These are phyloP conservation scores for Debaryomycetaceae sp. DNA, from an alignment of 1,139 yeast species.

Conservation along the genomic window DNA sequence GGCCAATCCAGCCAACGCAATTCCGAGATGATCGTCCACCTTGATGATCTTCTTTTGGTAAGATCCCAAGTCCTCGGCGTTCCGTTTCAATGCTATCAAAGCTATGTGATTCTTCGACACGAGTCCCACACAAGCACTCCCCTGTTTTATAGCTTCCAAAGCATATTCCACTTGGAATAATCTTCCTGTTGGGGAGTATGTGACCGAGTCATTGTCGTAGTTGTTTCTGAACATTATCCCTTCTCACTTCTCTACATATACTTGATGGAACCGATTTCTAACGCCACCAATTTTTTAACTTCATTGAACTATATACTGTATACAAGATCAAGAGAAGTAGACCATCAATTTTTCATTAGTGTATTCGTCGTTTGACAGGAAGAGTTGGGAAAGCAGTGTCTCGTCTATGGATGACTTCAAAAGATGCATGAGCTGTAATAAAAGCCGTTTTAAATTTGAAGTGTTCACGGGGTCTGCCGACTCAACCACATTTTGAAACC, in stretches of 20 bases:
- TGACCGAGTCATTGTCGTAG: slow-evolving; percentile 96
- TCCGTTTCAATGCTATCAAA: slow-evolving; percentile 88
- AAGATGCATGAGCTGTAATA: slow-evolving; percentile 18
- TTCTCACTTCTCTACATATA: not conserved
- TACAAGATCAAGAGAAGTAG: not conserved
- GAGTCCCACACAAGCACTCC: slow-evolving; percentile 94
- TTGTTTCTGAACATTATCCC: slow-evolving; percentile 80
- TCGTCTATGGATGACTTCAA: slow-evolving; percentile 19
- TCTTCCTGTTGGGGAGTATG: slow-evolving; percentile 96
- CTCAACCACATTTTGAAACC: slow-evolving; percentile 48
- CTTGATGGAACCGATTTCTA: not conserved
- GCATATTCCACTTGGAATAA: slow-evolving; percentile 96
- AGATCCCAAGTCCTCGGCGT: slow-evolving; percentile 95
- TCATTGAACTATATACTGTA: not conserved
- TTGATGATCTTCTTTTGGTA: slow-evolving; percentile 91
- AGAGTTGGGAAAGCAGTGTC: slow-evolving; percentile 24
- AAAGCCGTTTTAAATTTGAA: slow-evolving; percentile 35
- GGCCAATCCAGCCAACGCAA: slow-evolving; percentile 95
- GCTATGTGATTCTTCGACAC: slow-evolving; percentile 85
- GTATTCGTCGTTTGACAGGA: slow-evolving; percentile 29
- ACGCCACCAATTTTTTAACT: slow-evolving; percentile 2
- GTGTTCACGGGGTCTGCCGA: slow-evolving; percentile 56
- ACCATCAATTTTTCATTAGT: slow-evolving; percentile 27
- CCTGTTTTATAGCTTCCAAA: slow-evolving; percentile 95
- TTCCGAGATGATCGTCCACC: slow-evolving; percentile 90